phyloP scores from a whole-genome alignment of 163 green algal genomes.

The Chlorella variabilis region DNA sequence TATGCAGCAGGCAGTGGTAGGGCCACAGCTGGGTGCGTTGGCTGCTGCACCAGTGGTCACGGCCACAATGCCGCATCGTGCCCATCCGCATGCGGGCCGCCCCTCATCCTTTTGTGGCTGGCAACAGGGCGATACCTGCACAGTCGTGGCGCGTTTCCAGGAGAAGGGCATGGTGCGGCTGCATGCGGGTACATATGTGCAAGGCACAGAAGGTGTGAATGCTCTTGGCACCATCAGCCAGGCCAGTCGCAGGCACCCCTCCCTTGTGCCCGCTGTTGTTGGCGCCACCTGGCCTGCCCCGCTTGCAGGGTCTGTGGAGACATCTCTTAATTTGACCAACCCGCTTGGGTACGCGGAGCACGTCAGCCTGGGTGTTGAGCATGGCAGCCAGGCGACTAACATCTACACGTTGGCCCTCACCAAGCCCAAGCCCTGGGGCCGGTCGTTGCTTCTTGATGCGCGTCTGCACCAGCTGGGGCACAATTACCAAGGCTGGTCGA shows the following conservation, averaged over 20 bases:
- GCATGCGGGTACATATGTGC: constrained; percentile 74
- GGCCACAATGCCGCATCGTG: no score
- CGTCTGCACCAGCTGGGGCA: constrained; percentile 54
- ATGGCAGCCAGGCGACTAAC: constrained; percentile 60
- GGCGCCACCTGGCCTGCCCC: not conserved
- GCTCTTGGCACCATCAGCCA: not conserved
- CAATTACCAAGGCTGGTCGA: constrained; percentile 55
- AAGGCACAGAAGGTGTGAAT: constrained; percentile 55
- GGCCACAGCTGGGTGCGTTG: no score
- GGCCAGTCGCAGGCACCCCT: no score
- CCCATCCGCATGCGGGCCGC: no score
- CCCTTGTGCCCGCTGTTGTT: not conserved
- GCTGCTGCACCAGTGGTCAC: no score
- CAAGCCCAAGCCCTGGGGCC: constrained; percentile 48
- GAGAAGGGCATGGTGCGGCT: constrained; percentile 68
- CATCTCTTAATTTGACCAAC: constrained; percentile 63
- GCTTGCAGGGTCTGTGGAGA: constrained; percentile 61
- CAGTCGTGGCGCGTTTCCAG: constrained; percentile 54
- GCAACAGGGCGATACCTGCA: constrained; percentile 47
- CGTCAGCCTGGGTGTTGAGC: constrained; percentile 52
- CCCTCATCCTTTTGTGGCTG: not conserved
- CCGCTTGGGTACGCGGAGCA: constrained; percentile 64
- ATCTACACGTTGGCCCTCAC: constrained; percentile 51
- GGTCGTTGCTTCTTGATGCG: constrained; percentile 45
- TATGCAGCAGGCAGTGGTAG: no score